Evolutionary conservation across 768 basidiomycete genomes (phyloP).

Genomic region (Stropharia rugosoannulata): DNA sequence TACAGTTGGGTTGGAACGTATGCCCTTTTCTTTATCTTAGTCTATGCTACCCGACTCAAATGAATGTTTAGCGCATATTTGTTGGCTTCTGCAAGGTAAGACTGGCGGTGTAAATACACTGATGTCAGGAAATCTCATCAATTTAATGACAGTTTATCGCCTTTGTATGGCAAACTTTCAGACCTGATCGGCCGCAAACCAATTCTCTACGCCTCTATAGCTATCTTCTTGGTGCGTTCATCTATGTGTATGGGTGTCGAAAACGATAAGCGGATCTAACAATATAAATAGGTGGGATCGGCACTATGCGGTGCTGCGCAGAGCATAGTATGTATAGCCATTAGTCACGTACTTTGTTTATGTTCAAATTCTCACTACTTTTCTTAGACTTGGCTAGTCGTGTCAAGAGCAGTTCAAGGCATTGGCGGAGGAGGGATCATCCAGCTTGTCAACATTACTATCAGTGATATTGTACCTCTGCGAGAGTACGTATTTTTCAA

Average conservation of each 20-base stretch:
- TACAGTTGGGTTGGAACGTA: slow-evolving; percentile 79
- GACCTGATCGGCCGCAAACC: slow-evolving; percentile 63
- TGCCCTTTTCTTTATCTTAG: slow-evolving; percentile 8
- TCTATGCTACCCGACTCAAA: slow-evolving; percentile 6
- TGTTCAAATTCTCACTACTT: neutral
- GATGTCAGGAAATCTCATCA: neutral
- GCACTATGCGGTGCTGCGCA: slow-evolving; percentile 83
- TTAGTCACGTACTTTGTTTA: neutral
- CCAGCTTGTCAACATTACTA: slow-evolving; percentile 74
- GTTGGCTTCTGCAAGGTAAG: slow-evolving; percentile 55
- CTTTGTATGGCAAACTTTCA: slow-evolving; percentile 78
- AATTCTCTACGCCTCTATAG: slow-evolving; percentile 63
- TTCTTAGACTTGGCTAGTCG: slow-evolving; percentile 62
- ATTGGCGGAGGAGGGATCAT: slow-evolving; percentile 82
- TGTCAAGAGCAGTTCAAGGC: slow-evolving; percentile 78
- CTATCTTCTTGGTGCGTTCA: slow-evolving; percentile 60
- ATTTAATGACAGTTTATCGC: slow-evolving; percentile 46
- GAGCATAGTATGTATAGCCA: slow-evolving; percentile 45
- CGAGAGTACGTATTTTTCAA: slow-evolving; percentile 52
- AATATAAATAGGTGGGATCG: slow-evolving; percentile 57
- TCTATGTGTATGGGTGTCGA: too few relatives aligned
- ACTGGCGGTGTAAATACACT: neutral
- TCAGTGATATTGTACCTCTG: slow-evolving; percentile 81
- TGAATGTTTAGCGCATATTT: slow-evolving; percentile 62
- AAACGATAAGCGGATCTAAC: neutral